A percentile compares a stretch with the other conserved stretches of the same genome.
Evolutionary conservation across 208 protist genomes (phyloP).

Genomic region (Trypanosoma cruzi): DNA sequence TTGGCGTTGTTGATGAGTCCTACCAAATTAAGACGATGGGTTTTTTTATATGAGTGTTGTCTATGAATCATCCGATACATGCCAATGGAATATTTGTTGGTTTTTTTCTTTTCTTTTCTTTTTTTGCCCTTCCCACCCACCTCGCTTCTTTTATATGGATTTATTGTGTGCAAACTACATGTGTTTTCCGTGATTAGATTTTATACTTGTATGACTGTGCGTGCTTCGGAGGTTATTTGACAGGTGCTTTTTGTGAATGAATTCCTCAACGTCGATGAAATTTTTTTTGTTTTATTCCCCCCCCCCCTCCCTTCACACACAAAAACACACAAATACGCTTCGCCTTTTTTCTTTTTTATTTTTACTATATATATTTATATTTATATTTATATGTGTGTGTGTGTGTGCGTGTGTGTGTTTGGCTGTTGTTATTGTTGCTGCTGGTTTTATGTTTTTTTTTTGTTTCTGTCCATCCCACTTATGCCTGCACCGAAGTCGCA

Average conservation of each 20-base stretch:
- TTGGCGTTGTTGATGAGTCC: neutral
- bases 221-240: neutral
- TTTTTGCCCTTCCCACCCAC: neutral
- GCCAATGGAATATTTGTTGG: neutral
- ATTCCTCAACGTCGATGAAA: neutral
- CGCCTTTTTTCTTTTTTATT: too few species aligned
- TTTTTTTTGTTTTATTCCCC: neutral
- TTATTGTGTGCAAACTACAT: neutral
- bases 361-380: slow-evolving; percentile 2
- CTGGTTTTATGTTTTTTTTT: neutral
- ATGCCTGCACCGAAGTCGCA: neutral
- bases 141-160: neutral
- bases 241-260: neutral
- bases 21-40: neutral
- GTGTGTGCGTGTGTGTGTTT: neutral
- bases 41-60: neutral
- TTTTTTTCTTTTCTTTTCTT: slow-evolving; percentile 17
- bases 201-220: neutral
- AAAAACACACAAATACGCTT: too few species aligned
- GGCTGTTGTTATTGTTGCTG: neutral
- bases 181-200: neutral
- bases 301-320: neutral
- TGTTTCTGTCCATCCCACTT: neutral
- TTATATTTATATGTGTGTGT: slow-evolving; percentile 6
- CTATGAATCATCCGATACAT: neutral